Evolutionary conservation across 169 alveolate species (phyloP).

Genomic region (Eimeria tenella): DNA sequence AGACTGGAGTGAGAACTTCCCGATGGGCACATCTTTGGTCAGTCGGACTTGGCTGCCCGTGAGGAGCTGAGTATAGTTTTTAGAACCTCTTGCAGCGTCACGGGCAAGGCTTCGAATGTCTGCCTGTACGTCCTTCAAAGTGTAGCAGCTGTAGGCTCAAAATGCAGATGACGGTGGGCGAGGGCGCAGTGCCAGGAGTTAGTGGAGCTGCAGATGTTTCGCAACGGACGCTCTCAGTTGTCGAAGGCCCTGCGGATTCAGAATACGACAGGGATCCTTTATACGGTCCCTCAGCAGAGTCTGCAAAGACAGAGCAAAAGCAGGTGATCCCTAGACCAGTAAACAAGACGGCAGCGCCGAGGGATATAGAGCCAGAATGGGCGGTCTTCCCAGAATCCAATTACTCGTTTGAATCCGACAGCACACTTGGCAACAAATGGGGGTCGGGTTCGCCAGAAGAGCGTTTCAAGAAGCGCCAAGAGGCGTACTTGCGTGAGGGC

Average conservation of each 20-base stretch:
- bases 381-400: constrained; percentile 60
- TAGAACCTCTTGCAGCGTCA: too few relatives aligned
- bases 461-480: constrained; percentile 34
- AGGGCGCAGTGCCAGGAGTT: not conserved
- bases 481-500: constrained; percentile 78
- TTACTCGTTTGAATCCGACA: constrained; percentile 56
- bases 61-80: too few relatives aligned
- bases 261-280: not conserved
- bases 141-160: not conserved
- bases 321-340: constrained; percentile 11
- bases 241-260: not conserved
- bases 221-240: not conserved
- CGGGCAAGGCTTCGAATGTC: too few relatives aligned
- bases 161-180: constrained; percentile 31
- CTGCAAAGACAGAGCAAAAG: not conserved
- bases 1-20: too few relatives aligned
- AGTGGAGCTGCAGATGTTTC: not conserved
- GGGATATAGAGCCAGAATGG: constrained; percentile 70
- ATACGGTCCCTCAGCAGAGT: not conserved
- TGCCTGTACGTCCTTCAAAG: not conserved
- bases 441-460: constrained; percentile 46
- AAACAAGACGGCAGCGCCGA: constrained; percentile 32
- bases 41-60: too few relatives aligned
- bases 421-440: constrained; percentile 65
- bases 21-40: too few relatives aligned